Evolutionary conservation across 345 rosid species (phyloP).

Genomic region (Aquilaria malaccensis): DNA sequence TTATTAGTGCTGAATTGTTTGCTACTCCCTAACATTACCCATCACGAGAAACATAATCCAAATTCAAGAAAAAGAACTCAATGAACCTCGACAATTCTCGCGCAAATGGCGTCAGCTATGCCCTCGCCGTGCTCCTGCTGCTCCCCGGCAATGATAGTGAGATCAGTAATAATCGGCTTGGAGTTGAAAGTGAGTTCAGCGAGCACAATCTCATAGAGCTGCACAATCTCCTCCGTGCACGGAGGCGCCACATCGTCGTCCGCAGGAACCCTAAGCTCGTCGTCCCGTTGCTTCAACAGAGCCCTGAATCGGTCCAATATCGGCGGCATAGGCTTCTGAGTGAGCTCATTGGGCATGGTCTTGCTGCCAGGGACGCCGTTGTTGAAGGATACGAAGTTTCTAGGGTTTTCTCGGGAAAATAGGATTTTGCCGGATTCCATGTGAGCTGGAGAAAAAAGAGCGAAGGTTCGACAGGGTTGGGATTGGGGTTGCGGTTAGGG

Average conservation of each 20-base stretch:
- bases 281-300: conserved; percentile 56
- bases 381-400: conserved; percentile 10
- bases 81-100: conserved; percentile 82
- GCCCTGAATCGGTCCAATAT: conserved; percentile 61
- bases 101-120: conserved; percentile 81
- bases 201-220: conserved; percentile 57
- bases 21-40: too few species aligned
- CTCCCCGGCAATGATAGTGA: conserved; percentile 94
- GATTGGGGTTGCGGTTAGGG: conserved; percentile 14
- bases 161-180: conserved; percentile 95
- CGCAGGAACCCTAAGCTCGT: conserved; percentile 29
- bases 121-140: conserved; percentile 70
- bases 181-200: conserved; percentile 84
- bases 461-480: not conserved
- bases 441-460: conserved; percentile 3
- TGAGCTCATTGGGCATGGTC: conserved; percentile 47
- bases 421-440: conserved; percentile 27
- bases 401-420: conserved; percentile 29
- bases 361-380: conserved; percentile 18
- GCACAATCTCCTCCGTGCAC: conserved; percentile 53
- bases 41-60: too few species aligned
- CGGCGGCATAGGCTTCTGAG: conserved; percentile 53
- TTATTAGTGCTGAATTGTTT: too few species aligned
- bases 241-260: conserved; percentile 25
- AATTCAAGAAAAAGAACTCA: not conserved